Evolutionary conservation across 2,329 filamentous ascomycete genomes (phyloP).

Genomic region (Didymella exigua): DNA sequence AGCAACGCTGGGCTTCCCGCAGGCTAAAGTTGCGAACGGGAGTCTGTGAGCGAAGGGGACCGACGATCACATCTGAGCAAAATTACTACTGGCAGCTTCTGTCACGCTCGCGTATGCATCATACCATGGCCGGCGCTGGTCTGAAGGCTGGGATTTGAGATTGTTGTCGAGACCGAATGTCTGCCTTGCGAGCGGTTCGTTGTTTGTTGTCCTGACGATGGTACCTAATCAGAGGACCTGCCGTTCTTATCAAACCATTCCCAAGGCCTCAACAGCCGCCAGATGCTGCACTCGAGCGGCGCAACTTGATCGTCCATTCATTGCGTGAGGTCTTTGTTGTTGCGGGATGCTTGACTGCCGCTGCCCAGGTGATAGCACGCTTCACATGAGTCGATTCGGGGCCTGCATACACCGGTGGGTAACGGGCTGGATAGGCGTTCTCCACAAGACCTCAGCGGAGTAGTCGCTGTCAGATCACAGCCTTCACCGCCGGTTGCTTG

Average conservation of each 20-base stretch:
- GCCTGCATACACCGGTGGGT: slow-evolving; percentile 15
- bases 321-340: neutral
- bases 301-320: slow-evolving; percentile 4
- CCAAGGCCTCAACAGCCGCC: neutral
- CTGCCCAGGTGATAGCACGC: slow-evolving; percentile 12
- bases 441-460: slow-evolving; percentile 14
- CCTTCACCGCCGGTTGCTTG: slow-evolving; percentile 16
- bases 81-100: slow-evolving; percentile 29
- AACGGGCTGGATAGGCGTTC: slow-evolving; percentile 10
- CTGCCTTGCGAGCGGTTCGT: slow-evolving; percentile 13
- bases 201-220: slow-evolving; percentile 7
- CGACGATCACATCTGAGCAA: slow-evolving; percentile 40
- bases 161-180: neutral
- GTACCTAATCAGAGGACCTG: neutral
- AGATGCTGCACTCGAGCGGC: slow-evolving; percentile 5
- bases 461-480: slow-evolving; percentile 17
- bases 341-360: slow-evolving; percentile 10
- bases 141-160: slow-evolving; percentile 3
- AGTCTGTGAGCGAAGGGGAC: slow-evolving; percentile 40
- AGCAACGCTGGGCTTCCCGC: slow-evolving; percentile 41
- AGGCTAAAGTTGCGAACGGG: slow-evolving; percentile 43
- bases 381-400: slow-evolving; percentile 12
- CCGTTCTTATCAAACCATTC: slow-evolving; percentile 5
- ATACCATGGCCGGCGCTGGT: slow-evolving; percentile 20
- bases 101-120: slow-evolving; percentile 30